Percentiles rank a stretch among this genome's conserved stretches.
phyloP scores from a whole-genome alignment of 768 basidiomycete species.

The Tremella mesenterica region DNA sequence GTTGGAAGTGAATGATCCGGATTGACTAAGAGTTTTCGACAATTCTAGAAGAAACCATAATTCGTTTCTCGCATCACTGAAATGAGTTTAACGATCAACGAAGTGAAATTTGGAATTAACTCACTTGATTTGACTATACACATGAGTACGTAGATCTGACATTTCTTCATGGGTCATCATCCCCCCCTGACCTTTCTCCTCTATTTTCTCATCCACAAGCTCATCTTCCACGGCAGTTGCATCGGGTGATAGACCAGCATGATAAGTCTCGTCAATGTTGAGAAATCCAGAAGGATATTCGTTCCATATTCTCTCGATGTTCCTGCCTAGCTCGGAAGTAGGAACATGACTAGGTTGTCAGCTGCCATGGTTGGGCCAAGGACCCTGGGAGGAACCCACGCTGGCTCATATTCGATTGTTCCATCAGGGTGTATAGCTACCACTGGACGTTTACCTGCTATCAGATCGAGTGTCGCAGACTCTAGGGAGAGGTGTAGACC shows the following conservation, averaged over 20 bases:
- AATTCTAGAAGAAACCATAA: slow-evolving; percentile 37
- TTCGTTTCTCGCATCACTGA: slow-evolving; percentile 35
- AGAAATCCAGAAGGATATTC: slow-evolving; percentile 34
- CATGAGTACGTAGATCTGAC: slow-evolving; percentile 23
- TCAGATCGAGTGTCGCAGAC: too few relatives aligned
- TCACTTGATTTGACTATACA: slow-evolving; percentile 31
- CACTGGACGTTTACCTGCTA: too few relatives aligned
- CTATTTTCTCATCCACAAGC: slow-evolving; percentile 1
- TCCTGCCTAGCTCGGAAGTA: slow-evolving; percentile 18
- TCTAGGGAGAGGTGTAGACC: too few relatives aligned
- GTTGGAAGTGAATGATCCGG: slow-evolving; percentile 14
- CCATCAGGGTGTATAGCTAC: too few relatives aligned
- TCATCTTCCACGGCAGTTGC: slow-evolving; percentile 9
- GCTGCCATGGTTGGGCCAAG: too few relatives aligned
- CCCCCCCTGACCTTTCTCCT: slow-evolving; percentile 3
- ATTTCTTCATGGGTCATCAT: slow-evolving; percentile 27
- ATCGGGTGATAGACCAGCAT: slow-evolving; percentile 9
- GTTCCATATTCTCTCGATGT: slow-evolving; percentile 31
- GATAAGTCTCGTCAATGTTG: slow-evolving; percentile 21
- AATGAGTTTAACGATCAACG: too few relatives aligned
- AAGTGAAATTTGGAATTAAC: too few relatives aligned
- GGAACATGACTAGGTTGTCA: slow-evolving; percentile 1
- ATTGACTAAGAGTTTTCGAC: slow-evolving; percentile 28
- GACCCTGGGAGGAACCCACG: too few relatives aligned
- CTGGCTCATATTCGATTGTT: too few relatives aligned